Percentiles rank a stretch among this genome's conserved stretches.
Evolutionary conservation across 1,284 basidiomycete species (phyloP).

Genomic region (Cutaneotrichosporon mucoides): DNA sequence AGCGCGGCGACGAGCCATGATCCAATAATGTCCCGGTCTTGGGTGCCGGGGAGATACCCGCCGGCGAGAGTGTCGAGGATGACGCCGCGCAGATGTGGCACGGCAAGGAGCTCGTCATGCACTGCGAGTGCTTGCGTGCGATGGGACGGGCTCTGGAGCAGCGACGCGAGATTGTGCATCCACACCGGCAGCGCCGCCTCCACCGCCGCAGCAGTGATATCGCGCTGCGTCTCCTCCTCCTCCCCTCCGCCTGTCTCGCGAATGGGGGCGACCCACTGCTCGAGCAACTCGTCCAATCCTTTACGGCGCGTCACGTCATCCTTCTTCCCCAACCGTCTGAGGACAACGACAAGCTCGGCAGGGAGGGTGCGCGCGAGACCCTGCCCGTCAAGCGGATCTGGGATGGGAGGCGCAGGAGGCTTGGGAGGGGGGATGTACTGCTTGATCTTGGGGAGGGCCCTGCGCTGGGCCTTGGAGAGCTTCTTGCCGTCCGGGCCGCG

Average conservation of each 20-base stretch:
- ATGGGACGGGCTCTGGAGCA: constrained; percentile 76
- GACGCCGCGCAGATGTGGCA: constrained; percentile 56
- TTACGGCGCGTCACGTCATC: constrained; percentile 80
- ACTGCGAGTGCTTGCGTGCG: constrained; percentile 68
- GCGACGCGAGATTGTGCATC: constrained; percentile 78
- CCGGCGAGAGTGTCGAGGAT: constrained; percentile 58
- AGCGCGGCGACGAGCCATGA: constrained; percentile 60
- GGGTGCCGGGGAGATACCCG: constrained; percentile 53
- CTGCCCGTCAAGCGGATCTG: constrained; percentile 85
- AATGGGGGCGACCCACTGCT: constrained; percentile 58
- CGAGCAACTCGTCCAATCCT: constrained; percentile 78
- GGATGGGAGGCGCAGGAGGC: constrained; percentile 76
- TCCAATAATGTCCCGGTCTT: constrained; percentile 68
- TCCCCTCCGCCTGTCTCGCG: constrained; percentile 46
- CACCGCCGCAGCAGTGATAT: constrained; percentile 38
- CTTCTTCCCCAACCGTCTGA: constrained; percentile 84
- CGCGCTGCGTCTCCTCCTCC: constrained; percentile 53
- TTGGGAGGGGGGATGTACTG: constrained; percentile 81
- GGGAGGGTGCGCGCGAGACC: constrained; percentile 73
- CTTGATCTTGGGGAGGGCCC: constrained; percentile 57
- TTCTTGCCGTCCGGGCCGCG: constrained; percentile 31
- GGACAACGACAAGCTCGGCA: constrained; percentile 78
- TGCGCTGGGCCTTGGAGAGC: constrained; percentile 45
- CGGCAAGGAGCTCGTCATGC: constrained; percentile 64
- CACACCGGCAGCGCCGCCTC: constrained; percentile 69